A percentile compares a stretch with the other conserved stretches of the same genome.
These are phyloP conservation scores for Trichoderma guizhouense DNA, from an alignment of 2,329 filamentous ascomycete genomes.

Conservation along the genomic window DNA sequence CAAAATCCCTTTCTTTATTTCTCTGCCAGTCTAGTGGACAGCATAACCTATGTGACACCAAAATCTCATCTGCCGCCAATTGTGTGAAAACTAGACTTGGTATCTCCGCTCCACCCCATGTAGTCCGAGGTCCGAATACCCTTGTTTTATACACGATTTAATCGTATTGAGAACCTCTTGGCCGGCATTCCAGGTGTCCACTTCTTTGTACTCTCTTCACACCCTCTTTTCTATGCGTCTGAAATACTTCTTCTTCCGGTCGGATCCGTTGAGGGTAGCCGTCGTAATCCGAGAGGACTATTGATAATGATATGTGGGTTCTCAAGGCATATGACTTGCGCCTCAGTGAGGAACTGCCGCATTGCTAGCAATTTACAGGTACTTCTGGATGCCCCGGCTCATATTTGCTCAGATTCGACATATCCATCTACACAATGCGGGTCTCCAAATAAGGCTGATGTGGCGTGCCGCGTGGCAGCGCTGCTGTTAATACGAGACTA, in stretches of 20 bases:
- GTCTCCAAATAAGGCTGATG: neutral
- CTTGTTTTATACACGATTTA: neutral
- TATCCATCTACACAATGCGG: neutral
- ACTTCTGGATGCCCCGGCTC: slow-evolving; percentile 3
- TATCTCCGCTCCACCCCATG: neutral
- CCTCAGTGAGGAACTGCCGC: neutral
- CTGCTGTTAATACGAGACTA: neutral
- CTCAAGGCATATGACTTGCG: neutral
- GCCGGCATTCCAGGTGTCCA: neutral
- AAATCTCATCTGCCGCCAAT: neutral
- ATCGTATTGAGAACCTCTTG: neutral
- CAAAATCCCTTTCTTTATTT: neutral
- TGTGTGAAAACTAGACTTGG: neutral
- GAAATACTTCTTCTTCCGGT: neutral
- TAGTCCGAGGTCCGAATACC: neutral
- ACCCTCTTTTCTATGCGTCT: neutral
- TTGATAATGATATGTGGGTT: neutral
- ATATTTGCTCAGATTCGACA: neutral
- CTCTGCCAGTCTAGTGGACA: neutral
- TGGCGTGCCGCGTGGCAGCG: neutral
- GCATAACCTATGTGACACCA: neutral
- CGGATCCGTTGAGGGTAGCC: neutral
- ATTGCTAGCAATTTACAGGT: neutral
- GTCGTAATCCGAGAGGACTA: slow-evolving; percentile 7
- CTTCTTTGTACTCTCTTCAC: slow-evolving; percentile 3